Percentiles rank a stretch among this genome's conserved stretches.
Evolutionary conservation across 768 basidiomycete genomes (phyloP).

Genomic region (Tulasnella calospora): DNA sequence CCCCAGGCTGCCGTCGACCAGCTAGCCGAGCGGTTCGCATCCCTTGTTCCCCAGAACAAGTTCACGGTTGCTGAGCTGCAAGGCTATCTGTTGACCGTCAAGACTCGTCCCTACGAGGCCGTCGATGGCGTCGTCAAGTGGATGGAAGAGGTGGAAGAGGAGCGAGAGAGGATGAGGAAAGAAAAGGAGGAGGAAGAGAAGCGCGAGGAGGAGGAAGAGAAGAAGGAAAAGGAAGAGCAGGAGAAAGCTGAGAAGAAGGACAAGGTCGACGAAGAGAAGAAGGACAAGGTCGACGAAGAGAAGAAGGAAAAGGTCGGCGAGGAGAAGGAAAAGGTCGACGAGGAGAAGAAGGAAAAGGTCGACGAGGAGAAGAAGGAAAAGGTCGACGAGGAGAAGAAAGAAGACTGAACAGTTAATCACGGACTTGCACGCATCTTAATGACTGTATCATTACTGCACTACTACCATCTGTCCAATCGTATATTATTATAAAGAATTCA

Average conservation of each 20-base stretch:
- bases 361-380: constrained; percentile 37
- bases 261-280: constrained; percentile 36
- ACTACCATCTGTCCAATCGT: neutral
- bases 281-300: constrained; percentile 35
- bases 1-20: constrained; percentile 18
- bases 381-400: constrained; percentile 25
- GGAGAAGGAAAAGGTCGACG: constrained; percentile 4
- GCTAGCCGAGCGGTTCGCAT: constrained; percentile 45
- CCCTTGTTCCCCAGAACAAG: constrained; percentile 43
- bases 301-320: constrained; percentile 1
- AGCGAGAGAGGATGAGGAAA: constrained; percentile 37
- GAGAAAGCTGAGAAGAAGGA: neutral
- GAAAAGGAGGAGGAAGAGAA: constrained; percentile 35
- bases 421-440: neutral
- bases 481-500: neutral
- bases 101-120: constrained; percentile 34
- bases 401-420: neutral
- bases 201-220: constrained; percentile 34
- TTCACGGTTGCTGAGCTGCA: constrained; percentile 61
- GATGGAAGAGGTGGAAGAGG: constrained; percentile 41
- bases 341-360: neutral
- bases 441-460: constrained; percentile 1
- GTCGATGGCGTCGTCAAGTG: constrained; percentile 38
- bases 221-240: constrained; percentile 32
- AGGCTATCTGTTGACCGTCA: constrained; percentile 48